Evolutionary conservation across 2,329 filamentous ascomycete genomes (phyloP).

Genomic region (Aspergillus brasiliensis): DNA sequence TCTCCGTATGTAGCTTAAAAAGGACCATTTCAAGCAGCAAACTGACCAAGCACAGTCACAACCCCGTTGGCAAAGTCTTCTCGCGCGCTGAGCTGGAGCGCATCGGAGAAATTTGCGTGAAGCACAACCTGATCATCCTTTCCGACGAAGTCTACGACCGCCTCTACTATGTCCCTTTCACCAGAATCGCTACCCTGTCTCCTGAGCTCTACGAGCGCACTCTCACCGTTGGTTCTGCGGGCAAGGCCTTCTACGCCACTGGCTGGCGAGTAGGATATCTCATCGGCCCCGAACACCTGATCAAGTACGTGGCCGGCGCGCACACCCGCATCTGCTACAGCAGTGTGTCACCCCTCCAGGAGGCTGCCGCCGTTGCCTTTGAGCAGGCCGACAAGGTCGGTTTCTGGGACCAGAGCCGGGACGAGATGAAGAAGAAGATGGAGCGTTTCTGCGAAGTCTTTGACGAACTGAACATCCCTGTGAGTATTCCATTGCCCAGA

Average conservation of each 20-base stretch:
- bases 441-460: constrained; percentile 81
- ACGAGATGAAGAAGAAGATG: constrained; percentile 89
- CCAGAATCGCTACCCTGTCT: constrained; percentile 84
- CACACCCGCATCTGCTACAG: constrained; percentile 97
- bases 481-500: constrained; percentile 26
- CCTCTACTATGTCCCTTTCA: constrained; percentile 93
- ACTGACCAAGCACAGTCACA: constrained; percentile 59
- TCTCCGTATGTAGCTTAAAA: constrained; percentile 44
- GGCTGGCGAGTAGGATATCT: constrained; percentile 97
- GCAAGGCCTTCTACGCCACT: constrained; percentile 98
- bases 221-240: constrained; percentile 89
- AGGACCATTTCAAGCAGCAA: background rate
- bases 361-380: constrained; percentile 90
- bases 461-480: constrained; percentile 70
- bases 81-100: constrained; percentile 77
- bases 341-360: constrained; percentile 88
- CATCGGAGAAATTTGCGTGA: constrained; percentile 86
- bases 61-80: constrained; percentile 96
- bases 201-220: constrained; percentile 87
- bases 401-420: constrained; percentile 84
- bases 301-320: constrained; percentile 87
- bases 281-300: constrained; percentile 83
- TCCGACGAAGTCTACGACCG: constrained; percentile 94
- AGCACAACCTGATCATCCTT: constrained; percentile 91
- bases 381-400: constrained; percentile 81